phyloP scores from a whole-genome alignment of 805 yeast species.

The Wickerhamomyces canadensis region DNA sequence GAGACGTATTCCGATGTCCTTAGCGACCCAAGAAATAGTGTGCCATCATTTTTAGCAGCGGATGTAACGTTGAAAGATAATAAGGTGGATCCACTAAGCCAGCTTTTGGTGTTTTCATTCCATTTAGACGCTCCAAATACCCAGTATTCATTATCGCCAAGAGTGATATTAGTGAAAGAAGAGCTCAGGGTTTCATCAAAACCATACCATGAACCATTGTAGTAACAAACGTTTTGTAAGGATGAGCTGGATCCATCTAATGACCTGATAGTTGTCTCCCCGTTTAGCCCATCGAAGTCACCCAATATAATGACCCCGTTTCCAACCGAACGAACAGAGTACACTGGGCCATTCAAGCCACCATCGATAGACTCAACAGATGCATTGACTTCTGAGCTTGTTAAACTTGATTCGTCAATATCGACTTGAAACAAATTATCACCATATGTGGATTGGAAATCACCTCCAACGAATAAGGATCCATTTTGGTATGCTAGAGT shows the following conservation, averaged over 20 bases:
- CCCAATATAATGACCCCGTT: slow-evolving; percentile 43
- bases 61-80: slow-evolving; percentile 29
- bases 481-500: slow-evolving; percentile 27
- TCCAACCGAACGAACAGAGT: slow-evolving; percentile 26
- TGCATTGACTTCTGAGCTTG: slow-evolving; percentile 12
- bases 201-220: slow-evolving; percentile 36
- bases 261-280: slow-evolving; percentile 24
- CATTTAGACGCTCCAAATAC: slow-evolving; percentile 36
- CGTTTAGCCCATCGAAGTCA: slow-evolving; percentile 32
- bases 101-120: slow-evolving; percentile 33
- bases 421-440: slow-evolving; percentile 32
- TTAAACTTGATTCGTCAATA: slow-evolving; percentile 19
- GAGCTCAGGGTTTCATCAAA: slow-evolving; percentile 31
- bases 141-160: slow-evolving; percentile 36
- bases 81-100: slow-evolving; percentile 27
- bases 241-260: slow-evolving; percentile 24
- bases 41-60: slow-evolving; percentile 12
- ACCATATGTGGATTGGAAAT: slow-evolving; percentile 33
- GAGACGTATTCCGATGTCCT: slow-evolving; percentile 13
- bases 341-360: slow-evolving; percentile 36
- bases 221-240: slow-evolving; percentile 22
- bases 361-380: slow-evolving; percentile 26
- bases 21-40: slow-evolving; percentile 23
- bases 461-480: slow-evolving; percentile 44
- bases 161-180: slow-evolving; percentile 20